Evolutionary conservation across 306 rosid species (phyloP).

Genomic region (Quercus gilva): DNA sequence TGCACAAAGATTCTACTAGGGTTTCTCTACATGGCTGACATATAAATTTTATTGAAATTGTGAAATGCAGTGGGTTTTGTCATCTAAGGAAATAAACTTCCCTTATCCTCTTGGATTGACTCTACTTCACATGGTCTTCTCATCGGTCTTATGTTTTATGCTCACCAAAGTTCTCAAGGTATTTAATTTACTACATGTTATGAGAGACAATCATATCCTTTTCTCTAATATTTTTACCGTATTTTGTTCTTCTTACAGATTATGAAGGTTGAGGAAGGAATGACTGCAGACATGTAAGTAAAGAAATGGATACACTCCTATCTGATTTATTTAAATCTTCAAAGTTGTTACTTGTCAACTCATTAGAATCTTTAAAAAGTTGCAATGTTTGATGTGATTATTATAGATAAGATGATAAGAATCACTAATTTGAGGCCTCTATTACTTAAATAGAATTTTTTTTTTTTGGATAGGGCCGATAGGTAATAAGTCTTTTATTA

Average conservation of each 20-base stretch:
- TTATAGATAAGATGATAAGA: background rate
- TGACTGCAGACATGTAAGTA: slow-evolving; percentile 92
- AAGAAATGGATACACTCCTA: slow-evolving; percentile 2
- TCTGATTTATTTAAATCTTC: background rate
- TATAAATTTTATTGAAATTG: slow-evolving; percentile 12
- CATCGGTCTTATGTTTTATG: slow-evolving; percentile 80
- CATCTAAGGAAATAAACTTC: slow-evolving; percentile 94
- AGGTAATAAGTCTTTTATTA: too few relatives aligned
- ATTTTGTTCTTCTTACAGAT: slow-evolving; percentile 47
- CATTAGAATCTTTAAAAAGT: background rate
- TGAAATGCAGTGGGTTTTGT: slow-evolving; percentile 88
- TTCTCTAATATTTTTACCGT: background rate
- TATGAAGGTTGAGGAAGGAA: slow-evolving; percentile 96
- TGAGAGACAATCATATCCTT: slow-evolving; percentile 8
- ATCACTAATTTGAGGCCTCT: background rate
- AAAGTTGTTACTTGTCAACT: background rate
- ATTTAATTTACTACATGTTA: slow-evolving; percentile 7
- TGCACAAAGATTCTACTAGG: background rate
- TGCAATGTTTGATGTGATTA: background rate
- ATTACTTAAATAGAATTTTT: background rate
- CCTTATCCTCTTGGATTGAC: slow-evolving; percentile 98
- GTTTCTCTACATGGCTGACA: slow-evolving; percentile 29
- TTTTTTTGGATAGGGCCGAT: background rate
- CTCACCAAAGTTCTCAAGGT: slow-evolving; percentile 94
- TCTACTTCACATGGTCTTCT: slow-evolving; percentile 96